Conservation (phyloP, 1,284 basidiomycete species). For the Heterobasidion parviporum region DNA sequence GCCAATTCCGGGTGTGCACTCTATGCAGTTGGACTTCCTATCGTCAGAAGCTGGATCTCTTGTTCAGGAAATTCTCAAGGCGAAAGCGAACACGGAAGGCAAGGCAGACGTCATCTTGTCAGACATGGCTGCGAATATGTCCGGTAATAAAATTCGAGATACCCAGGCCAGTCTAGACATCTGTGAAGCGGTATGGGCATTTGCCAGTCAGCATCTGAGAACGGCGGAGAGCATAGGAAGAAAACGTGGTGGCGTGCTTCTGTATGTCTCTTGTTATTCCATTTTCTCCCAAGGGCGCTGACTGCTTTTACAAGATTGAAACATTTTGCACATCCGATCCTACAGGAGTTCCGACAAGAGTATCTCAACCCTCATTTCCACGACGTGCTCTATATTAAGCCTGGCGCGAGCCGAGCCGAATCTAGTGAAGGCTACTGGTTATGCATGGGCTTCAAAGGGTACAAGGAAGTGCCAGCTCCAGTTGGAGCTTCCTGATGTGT, state of each 20-base stretch:
- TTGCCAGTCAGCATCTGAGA: constrained; percentile 45
- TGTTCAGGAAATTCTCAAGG: constrained; percentile 39
- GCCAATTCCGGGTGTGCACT: constrained; percentile 60
- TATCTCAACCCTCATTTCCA: constrained; percentile 50
- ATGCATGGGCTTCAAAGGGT: constrained; percentile 43
- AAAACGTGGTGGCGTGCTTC: constrained; percentile 46
- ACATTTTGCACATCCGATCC: constrained; percentile 59
- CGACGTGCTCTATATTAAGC: constrained; percentile 53
- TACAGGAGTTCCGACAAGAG: constrained; percentile 44
- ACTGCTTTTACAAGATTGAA: constrained; percentile 47
- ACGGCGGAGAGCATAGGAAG: constrained; percentile 33
- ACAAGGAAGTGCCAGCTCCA: background rate
- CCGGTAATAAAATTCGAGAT: constrained; percentile 55
- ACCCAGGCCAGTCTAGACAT: constrained; percentile 54
- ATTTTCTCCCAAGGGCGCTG: background rate
- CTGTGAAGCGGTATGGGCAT: constrained; percentile 54
- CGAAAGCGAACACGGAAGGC: constrained; percentile 26
- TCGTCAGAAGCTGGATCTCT: constrained; percentile 37
- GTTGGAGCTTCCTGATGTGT: too few relatives aligned
- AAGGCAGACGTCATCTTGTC: constrained; percentile 68
- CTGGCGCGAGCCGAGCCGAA: constrained; percentile 55
- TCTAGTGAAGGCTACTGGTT: constrained; percentile 74
- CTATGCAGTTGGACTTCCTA: constrained; percentile 74
- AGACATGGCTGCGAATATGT: constrained; percentile 70
- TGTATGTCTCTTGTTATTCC: constrained; percentile 39